Base-by-base conservation (phyloP, 129 eudicot species). In the Tagetes erecta region DNA sequence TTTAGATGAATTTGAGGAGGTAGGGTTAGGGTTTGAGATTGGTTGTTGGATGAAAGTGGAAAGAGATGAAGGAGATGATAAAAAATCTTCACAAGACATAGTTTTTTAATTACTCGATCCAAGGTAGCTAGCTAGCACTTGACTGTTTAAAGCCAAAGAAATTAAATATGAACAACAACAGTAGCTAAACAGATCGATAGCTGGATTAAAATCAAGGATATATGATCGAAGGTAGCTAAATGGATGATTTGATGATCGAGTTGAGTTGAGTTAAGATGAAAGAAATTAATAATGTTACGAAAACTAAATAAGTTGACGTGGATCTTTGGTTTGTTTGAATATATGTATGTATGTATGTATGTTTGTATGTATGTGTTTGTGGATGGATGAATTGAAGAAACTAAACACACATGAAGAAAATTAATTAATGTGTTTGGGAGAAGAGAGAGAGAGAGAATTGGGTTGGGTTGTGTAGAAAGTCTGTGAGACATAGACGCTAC, bases 11-110 rank as follows among this genome's bases (percentile, higher is more conserved):
- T 53, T 78, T 60, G 76, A 63, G 30, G 82, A 71, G 64, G 65
- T 79, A 79, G 83, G 83, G 83, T 79, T 79, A 79, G 83, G 74
- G 83, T 79, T 79, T 65, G 78, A 56, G 68, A 30, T 65, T 37
- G 74, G 78, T 20, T 72, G 78, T 79, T 79, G 83, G 31, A 66
- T 79, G 63, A 79, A 72, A 65, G 74, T 49, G 42, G 83, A 72
- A 53, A 79, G 83, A 64, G 83, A 72, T 34, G 83, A 72, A 35
- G 83, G 78, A 65, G 78, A 79, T 44, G 83, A 79, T 65, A 77
- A 37, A 56, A 79, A 56, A 6, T 76, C 83, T 72, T 79, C 83
- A 72, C 78, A 62, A 65, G 83, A 79, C 78, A 79, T 79, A 67
- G 41, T 72, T 45, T 52, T 10, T 49, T 6, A 44, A 8, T 44